These are phyloP conservation scores for Leccinum aurantiacum DNA, from an alignment of 768 basidiomycete species.

Conservation along the genomic window DNA sequence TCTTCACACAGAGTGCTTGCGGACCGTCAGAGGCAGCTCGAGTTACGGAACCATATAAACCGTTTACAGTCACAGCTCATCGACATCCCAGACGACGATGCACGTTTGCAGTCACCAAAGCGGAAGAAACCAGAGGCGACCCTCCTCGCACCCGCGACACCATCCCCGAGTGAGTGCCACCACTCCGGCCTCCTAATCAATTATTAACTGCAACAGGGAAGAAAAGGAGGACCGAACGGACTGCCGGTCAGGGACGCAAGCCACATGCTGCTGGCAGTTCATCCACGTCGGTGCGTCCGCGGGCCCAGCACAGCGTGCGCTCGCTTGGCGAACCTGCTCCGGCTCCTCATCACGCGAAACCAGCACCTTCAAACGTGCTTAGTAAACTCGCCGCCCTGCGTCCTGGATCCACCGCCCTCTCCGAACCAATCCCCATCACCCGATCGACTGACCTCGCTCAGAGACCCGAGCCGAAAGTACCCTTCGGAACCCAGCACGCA, in stretches of 20 bases:
- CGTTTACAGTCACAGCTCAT: constrained; percentile 54
- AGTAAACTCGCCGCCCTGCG: constrained; percentile 46
- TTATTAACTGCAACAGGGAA: constrained; percentile 24
- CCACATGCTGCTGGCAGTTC: constrained; percentile 9
- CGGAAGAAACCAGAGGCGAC: constrained; percentile 43
- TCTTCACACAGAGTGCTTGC: constrained; percentile 41
- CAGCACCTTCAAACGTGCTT: constrained; percentile 54
- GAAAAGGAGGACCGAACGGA: constrained; percentile 47
- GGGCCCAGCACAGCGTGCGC: constrained; percentile 12
- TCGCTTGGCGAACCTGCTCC: constrained; percentile 7
- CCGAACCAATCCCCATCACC: constrained; percentile 28
- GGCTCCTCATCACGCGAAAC: constrained; percentile 26
- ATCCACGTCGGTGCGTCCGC: constrained; percentile 15
- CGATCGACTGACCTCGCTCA: constrained; percentile 29
- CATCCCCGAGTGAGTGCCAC: constrained; percentile 60
- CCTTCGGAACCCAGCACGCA: constrained; percentile 6
- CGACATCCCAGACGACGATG: constrained; percentile 31
- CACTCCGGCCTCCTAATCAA: neutral
- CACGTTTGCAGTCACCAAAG: constrained; percentile 43
- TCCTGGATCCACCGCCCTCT: constrained; percentile 16
- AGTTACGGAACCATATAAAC: constrained; percentile 56
- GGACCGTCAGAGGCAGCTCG: constrained; percentile 44
- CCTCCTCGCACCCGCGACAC: constrained; percentile 49
- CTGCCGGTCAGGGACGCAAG: constrained; percentile 22
- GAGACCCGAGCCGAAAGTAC: constrained; percentile 15